Conservation (phyloP, 1,284 basidiomycete genomes). For the Athelia psychrophila region DNA sequence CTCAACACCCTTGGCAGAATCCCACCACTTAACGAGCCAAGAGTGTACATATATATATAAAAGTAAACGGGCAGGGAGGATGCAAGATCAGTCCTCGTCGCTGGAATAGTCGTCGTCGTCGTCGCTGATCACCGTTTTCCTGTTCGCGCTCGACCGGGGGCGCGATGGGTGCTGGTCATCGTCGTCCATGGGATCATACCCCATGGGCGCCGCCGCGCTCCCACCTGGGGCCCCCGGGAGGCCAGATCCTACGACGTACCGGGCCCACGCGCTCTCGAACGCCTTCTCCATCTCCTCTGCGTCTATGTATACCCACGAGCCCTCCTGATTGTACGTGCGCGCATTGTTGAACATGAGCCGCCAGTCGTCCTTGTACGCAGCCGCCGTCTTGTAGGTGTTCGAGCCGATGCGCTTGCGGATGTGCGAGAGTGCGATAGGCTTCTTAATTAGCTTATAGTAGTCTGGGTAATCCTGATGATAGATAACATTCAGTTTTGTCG, state of each 20-base stretch:
- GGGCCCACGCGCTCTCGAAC: slow-evolving; percentile 65
- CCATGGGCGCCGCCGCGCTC: slow-evolving; percentile 36
- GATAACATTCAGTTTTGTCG: background rate
- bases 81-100: background rate
- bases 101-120: slow-evolving; percentile 41
- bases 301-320: slow-evolving; percentile 91
- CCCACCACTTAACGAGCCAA: too few species aligned
- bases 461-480: slow-evolving; percentile 80
- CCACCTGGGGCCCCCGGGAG: slow-evolving; percentile 66
- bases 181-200: slow-evolving; percentile 70
- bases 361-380: slow-evolving; percentile 80
- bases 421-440: slow-evolving; percentile 86
- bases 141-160: slow-evolving; percentile 43
- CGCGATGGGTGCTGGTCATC: slow-evolving; percentile 66
- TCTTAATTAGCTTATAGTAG: slow-evolving; percentile 78
- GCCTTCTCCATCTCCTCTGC: slow-evolving; percentile 90
- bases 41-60: too few species aligned
- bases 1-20: too few species aligned
- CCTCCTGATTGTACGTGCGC: slow-evolving; percentile 85
- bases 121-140: slow-evolving; percentile 74
- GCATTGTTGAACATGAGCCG: slow-evolving; percentile 92
- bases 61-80: too few species aligned
- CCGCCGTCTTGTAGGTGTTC: slow-evolving; percentile 75
- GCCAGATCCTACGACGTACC: slow-evolving; percentile 58
- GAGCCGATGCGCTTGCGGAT: slow-evolving; percentile 82